Conservation (phyloP, 2,329 filamentous ascomycete species). For the Phaeosphaeriaceae sp. region DNA sequence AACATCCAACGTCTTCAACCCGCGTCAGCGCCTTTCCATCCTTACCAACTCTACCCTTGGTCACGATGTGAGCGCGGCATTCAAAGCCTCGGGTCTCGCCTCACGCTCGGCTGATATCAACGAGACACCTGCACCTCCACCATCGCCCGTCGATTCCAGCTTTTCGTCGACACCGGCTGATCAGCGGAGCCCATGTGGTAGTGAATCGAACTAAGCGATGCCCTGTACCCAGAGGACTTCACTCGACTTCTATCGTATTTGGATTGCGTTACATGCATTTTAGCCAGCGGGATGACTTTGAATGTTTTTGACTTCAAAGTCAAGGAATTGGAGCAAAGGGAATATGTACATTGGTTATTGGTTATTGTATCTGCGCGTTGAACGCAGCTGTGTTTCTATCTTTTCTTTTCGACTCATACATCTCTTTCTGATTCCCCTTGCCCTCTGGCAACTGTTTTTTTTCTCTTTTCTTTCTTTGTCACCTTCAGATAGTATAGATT, state of each 20-base stretch:
- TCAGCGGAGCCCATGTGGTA: constrained; percentile 27
- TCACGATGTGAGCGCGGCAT: constrained; percentile 49
- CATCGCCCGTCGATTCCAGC: constrained; percentile 50
- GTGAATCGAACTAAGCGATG: constrained; percentile 27
- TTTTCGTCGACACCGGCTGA: constrained; percentile 44
- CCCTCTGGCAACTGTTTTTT: too few species aligned
- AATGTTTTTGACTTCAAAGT: too few species aligned
- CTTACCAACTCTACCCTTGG: constrained; percentile 49
- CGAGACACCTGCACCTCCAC: constrained; percentile 50
- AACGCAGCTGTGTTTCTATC: not conserved
- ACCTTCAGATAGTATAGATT: too few species aligned
- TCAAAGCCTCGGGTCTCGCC: constrained; percentile 43
- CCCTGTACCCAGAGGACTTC: not conserved
- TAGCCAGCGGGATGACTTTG: constrained; percentile 13
- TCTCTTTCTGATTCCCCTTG: too few species aligned
- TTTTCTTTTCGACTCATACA: not conserved
- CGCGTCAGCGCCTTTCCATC: constrained; percentile 51
- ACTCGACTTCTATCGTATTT: constrained; percentile 6
- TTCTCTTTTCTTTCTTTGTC: too few species aligned
- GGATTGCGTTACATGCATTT: constrained; percentile 37
- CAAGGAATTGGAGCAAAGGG: too few species aligned
- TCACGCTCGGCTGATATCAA: constrained; percentile 38
- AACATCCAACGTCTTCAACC: constrained; percentile 32
- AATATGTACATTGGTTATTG: too few species aligned
- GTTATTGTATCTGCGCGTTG: too few species aligned